phyloP scores from a whole-genome alignment of 2,329 filamentous ascomycete genomes.

The Podosphaera xanthii region DNA sequence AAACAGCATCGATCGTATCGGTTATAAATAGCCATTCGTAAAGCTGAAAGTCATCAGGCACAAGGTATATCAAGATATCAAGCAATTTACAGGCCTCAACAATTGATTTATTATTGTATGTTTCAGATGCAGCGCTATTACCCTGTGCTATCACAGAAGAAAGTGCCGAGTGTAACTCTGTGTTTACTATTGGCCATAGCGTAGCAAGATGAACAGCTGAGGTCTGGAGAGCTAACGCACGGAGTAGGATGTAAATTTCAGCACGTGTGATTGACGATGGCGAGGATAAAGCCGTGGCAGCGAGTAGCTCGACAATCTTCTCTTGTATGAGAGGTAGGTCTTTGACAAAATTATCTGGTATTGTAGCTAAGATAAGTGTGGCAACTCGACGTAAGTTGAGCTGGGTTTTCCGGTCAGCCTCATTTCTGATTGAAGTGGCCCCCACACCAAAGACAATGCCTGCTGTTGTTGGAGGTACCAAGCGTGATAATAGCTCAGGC shows the following conservation, averaged over 20 bases:
- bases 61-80: constrained; percentile 64
- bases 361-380: constrained; percentile 53
- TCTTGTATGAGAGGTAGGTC: constrained; percentile 55
- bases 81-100: constrained; percentile 87
- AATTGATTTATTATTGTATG: constrained; percentile 53
- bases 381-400: constrained; percentile 68
- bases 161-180: constrained; percentile 61
- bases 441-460: constrained; percentile 98
- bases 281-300: constrained; percentile 66
- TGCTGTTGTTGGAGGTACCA: constrained; percentile 70
- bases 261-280: constrained; percentile 75
- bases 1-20: constrained; percentile 89
- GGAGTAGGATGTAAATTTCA: constrained; percentile 73
- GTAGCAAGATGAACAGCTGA: constrained; percentile 59
- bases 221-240: constrained; percentile 58
- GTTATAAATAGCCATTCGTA: constrained; percentile 95
- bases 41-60: constrained; percentile 92
- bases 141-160: constrained; percentile 49
- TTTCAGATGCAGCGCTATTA: constrained; percentile 39
- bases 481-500: constrained; percentile 53
- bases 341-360: constrained; percentile 55
- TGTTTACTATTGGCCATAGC: constrained; percentile 77
- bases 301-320: constrained; percentile 68
- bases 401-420: constrained; percentile 83
- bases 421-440: constrained; percentile 75